Base-by-base conservation (phyloP, 164 flowering plant species). In the Tetracentron sinense region DNA sequence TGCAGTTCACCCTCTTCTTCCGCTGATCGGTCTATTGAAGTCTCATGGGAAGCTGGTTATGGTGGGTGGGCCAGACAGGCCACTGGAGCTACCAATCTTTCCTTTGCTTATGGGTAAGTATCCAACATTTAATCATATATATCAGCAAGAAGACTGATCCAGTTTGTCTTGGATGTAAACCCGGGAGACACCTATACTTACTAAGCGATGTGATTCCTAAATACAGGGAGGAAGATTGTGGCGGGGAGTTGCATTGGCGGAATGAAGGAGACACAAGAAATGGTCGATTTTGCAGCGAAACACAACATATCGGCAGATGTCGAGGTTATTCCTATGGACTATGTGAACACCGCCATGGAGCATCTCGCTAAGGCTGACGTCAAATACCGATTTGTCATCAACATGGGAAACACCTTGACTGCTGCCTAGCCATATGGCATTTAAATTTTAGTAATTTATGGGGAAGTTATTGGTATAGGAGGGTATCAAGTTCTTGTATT, bases 341-440 rank as follows among this genome's bases (percentile, higher is more conserved):
- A 84, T 56, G 70, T 84, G 10, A 84, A 80, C 76, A 81, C 75
- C 0, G 89, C 86, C 23, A 80, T 84, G 83, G 82, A 82, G 5
- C 72, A 86, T 0, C 73, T 84, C 2, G 46, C 22, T 3, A 82
- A 79, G 29, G 65, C 59, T n/a, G 86, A 82, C 71, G 82, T 84
- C 12, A 74, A 62, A 42, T 83, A 81, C 38, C 77, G 88, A 16
- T 83, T 83, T 35, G 88, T 83, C 7, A 71, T 81, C 30, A 85
- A 83, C 66, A 42, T 83, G 44, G 83, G 60, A 19, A 83, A 81
- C 56, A 69, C 81, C 3, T 56, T 80, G n/a, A n/a, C n/a, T n/a
- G n/a, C n/a, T n/a, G n/a, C n/a, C n/a, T n/a, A n/a, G n/a, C n/a
- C n/a, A n/a, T n/a, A n/a, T n/a, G n/a, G n/a, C n/a, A n/a, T n/a